A percentile compares a stretch with the other conserved stretches of the same genome.
Evolutionary conservation across 2,329 filamentous ascomycete species (phyloP).

Genomic region (Cercospora brassicicola): DNA sequence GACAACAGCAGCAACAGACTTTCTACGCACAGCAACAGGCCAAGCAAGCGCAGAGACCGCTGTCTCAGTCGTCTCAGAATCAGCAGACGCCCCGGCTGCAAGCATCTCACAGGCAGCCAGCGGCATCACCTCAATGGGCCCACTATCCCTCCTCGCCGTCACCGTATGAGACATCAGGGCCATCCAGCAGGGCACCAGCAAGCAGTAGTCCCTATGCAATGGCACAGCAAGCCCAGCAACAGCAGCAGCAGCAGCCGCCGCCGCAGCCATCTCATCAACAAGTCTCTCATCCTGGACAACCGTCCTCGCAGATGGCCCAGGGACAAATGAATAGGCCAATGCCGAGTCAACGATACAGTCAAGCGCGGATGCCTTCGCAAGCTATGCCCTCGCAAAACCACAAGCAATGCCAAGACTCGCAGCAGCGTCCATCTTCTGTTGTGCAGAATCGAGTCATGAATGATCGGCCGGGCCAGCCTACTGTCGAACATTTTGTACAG

Average conservation of each 20-base stretch:
- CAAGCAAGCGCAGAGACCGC: slow-evolving; percentile 1
- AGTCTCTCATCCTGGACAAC: not conserved
- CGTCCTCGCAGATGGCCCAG: not conserved
- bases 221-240: slow-evolving; percentile 14
- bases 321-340: not conserved
- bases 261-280: slow-evolving; percentile 8
- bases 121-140: slow-evolving; percentile 11
- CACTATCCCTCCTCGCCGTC: not conserved
- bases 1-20: slow-evolving; percentile 10
- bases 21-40: slow-evolving; percentile 20
- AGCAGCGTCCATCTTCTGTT: not conserved
- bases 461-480: not conserved
- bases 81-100: slow-evolving; percentile 10
- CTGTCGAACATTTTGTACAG: not conserved
- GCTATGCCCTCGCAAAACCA: not conserved
- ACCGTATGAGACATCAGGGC: slow-evolving; percentile 3
- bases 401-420: not conserved
- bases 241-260: slow-evolving; percentile 15
- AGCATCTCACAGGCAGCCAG: slow-evolving; percentile 10
- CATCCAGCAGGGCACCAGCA: not conserved
- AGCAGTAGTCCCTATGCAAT: not conserved
- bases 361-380: not conserved
- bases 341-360: not conserved
- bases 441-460: too few relatives aligned
- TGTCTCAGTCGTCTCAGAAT: not conserved